Percentiles rank a stretch among this genome's conserved stretches.
These are phyloP conservation scores for Betula pendula DNA, from an alignment of 306 rosid genomes.

Conservation along the genomic window DNA sequence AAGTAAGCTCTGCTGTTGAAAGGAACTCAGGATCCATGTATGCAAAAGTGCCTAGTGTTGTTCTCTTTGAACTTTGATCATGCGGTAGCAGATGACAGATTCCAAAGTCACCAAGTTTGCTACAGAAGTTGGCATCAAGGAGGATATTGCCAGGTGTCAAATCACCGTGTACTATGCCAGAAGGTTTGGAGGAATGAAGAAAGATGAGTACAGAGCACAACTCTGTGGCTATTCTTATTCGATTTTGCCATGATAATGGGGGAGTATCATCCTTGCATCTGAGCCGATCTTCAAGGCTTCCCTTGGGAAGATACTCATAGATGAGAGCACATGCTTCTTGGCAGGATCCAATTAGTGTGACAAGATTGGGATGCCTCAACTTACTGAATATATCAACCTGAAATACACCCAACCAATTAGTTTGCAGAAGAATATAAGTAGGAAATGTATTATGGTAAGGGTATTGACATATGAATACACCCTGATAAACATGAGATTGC, in stretches of 20 bases:
- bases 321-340: not conserved
- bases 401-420: slow-evolving; percentile 6
- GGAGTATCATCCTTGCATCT: not conserved
- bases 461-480: not conserved
- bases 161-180: not conserved
- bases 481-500: not conserved
- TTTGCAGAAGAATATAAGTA: not conserved
- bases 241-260: not conserved
- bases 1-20: slow-evolving; percentile 45
- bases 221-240: not conserved
- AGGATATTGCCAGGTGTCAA: slow-evolving; percentile 1
- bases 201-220: slow-evolving; percentile 6
- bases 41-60: slow-evolving; percentile 34
- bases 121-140: not conserved
- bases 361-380: slow-evolving; percentile 1
- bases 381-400: not conserved
- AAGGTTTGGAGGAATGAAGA: not conserved
- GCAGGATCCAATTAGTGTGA: not conserved
- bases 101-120: slow-evolving; percentile 1
- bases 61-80: not conserved
- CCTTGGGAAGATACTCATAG: not conserved
- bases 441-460: not conserved
- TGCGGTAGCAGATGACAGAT: not conserved
- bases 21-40: slow-evolving; percentile 57
- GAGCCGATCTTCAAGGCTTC: not conserved